These are phyloP conservation scores for Ceriops tagal DNA, from an alignment of 345 rosid species.

Conservation along the genomic window DNA sequence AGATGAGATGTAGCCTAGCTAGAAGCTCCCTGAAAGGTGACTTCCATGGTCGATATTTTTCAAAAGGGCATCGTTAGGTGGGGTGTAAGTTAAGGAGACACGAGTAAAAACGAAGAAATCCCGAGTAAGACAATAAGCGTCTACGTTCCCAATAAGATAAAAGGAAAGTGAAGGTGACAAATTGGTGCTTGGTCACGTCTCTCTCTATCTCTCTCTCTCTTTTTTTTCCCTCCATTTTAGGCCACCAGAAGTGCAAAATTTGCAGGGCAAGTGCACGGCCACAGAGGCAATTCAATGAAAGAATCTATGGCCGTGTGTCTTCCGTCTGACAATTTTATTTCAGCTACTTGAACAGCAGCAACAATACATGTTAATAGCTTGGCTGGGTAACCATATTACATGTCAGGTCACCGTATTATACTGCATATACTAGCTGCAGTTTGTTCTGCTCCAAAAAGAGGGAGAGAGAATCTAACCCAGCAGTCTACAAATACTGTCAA, in stretches of 20 bases:
- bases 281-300: not conserved
- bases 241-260: slow-evolving; percentile 2
- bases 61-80: not conserved
- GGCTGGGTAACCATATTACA: not conserved
- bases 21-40: slow-evolving; percentile 24
- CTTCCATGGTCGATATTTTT: not conserved
- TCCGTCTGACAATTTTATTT: not conserved
- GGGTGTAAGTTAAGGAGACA: too few relatives aligned
- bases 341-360: slow-evolving; percentile 5
- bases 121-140: not conserved
- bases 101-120: not conserved
- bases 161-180: not conserved
- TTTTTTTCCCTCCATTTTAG: not conserved
- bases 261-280: not conserved
- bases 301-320: not conserved
- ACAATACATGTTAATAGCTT: slow-evolving; percentile 16
- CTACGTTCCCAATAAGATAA: slow-evolving; percentile 3
- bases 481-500: too few relatives aligned
- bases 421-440: not conserved
- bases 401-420: not conserved
- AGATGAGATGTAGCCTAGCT: slow-evolving; percentile 14
- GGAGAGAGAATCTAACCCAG: too few relatives aligned
- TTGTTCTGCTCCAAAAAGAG: too few relatives aligned
- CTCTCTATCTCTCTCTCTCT: not conserved
- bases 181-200: slow-evolving; percentile 2